Percentiles rank a stretch among this genome's conserved stretches.
Evolutionary conservation across 768 basidiomycete species (phyloP).

Genomic region (Dacryopinax primogenitus): DNA sequence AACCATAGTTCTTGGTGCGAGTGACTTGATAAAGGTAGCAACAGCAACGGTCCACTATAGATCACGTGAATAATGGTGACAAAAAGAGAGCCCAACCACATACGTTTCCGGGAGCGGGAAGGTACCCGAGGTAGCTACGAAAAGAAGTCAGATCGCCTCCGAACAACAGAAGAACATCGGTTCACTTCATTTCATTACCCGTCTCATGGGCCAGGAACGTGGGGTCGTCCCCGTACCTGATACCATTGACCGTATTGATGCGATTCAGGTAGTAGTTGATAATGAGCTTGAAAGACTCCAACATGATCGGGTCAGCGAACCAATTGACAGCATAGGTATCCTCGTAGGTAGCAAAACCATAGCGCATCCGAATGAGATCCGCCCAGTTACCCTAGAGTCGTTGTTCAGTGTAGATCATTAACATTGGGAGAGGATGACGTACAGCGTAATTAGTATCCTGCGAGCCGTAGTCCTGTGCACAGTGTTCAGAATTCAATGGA

Average conservation of each 20-base stretch:
- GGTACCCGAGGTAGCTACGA: not conserved
- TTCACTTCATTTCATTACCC: slow-evolving; percentile 2
- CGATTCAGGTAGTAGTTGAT: not conserved
- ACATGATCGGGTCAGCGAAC: not conserved
- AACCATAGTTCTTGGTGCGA: not conserved
- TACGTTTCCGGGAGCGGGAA: slow-evolving; percentile 5
- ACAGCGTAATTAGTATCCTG: not conserved
- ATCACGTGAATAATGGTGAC: not conserved
- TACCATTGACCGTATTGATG: slow-evolving; percentile 2
- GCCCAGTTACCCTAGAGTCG: not conserved
- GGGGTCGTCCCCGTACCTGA: slow-evolving; percentile 1
- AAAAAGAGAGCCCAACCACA: not conserved
- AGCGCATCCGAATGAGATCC: slow-evolving; percentile 7
- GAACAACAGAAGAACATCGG: not conserved
- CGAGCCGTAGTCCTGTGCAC: not conserved
- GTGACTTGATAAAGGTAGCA: not conserved
- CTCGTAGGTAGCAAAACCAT: slow-evolving; percentile 6
- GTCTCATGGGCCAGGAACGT: slow-evolving; percentile 6
- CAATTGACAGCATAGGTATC: slow-evolving; percentile 1
- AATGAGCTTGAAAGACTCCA: slow-evolving; percentile 4
- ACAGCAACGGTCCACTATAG: not conserved
- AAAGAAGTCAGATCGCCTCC: not conserved
- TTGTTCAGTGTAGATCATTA: no score
- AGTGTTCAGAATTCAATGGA: not conserved
- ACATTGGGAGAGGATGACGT: not conserved